Conservation (phyloP, 352 stramenopile species). For the Phytophthora melonis region DNA sequence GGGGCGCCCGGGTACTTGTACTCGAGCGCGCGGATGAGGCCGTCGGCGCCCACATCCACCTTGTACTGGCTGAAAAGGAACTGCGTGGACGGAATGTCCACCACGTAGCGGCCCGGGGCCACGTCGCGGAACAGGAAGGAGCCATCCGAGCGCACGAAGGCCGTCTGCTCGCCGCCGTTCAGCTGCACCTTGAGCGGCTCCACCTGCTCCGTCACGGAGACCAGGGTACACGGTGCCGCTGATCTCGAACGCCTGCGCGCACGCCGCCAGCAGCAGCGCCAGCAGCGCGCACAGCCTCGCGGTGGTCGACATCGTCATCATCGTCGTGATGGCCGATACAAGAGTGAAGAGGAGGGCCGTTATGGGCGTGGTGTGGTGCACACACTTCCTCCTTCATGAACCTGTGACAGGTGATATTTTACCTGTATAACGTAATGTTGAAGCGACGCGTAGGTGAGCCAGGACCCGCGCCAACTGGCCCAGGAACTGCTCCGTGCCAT, state of each 20-base stretch:
- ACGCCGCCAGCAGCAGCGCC: conserved; percentile 45
- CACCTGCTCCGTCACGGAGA: conserved; percentile 64
- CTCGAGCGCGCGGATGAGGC: conserved; percentile 70
- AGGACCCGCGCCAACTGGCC: neutral
- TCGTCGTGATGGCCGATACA: neutral
- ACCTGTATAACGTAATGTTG: neutral
- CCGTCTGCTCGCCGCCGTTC: conserved; percentile 77
- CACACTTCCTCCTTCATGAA: neutral
- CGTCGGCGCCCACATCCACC: conserved; percentile 63
- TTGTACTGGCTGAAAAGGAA: conserved; percentile 85
- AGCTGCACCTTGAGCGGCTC: conserved; percentile 72
- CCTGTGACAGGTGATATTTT: neutral
- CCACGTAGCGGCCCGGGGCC: conserved; percentile 71
- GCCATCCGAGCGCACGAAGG: conserved; percentile 70
- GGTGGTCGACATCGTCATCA: conserved; percentile 23
- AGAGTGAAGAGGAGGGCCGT: conserved; percentile 12
- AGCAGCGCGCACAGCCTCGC: conserved; percentile 47
- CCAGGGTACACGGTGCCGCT: conserved; percentile 61
- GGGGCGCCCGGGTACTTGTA: conserved; percentile 84
- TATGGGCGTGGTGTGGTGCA: neutral
- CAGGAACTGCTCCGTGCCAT: neutral
- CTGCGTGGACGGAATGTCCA: conserved; percentile 72
- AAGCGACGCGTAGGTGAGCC: neutral
- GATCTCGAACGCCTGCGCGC: conserved; percentile 58
- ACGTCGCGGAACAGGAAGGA: conserved; percentile 84